Evolutionary conservation across 495 filamentous ascomycete species (phyloP).

Genomic region (Podospora bellae-mahoneyi): DNA sequence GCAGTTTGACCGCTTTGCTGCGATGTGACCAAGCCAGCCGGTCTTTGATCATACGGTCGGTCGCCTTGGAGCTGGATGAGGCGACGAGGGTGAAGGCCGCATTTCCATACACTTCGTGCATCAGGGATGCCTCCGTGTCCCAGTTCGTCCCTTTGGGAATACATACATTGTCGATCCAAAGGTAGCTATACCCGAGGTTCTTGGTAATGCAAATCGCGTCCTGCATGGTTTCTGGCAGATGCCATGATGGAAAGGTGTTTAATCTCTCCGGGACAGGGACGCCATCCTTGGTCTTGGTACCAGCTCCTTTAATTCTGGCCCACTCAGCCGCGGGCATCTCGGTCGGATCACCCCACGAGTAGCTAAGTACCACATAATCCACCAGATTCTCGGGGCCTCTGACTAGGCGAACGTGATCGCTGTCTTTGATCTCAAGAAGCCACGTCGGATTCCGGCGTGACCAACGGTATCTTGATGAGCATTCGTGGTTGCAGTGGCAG

Average conservation of each 20-base stretch:
- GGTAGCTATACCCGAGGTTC: constrained; percentile 24
- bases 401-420: constrained; percentile 21
- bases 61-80: constrained; percentile 33
- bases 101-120: constrained; percentile 38
- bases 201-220: constrained; percentile 28
- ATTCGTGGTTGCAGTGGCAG: constrained; percentile 31
- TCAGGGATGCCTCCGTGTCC: constrained; percentile 31
- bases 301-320: constrained; percentile 32
- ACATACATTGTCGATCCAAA: constrained; percentile 37
- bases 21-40: constrained; percentile 30
- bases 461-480: constrained; percentile 33
- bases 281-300: constrained; percentile 30
- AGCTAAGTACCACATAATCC: constrained; percentile 35
- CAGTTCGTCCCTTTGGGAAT: constrained; percentile 37
- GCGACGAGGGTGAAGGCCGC: constrained; percentile 33
- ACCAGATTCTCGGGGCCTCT: constrained; percentile 17
- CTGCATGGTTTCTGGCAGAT: constrained; percentile 31
- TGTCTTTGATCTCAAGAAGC: constrained; percentile 30
- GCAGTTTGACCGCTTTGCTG: constrained; percentile 27
- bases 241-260: constrained; percentile 19
- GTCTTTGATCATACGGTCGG: constrained; percentile 25
- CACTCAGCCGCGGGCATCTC: constrained; percentile 30
- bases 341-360: constrained; percentile 33
- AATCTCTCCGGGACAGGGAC: constrained; percentile 27
- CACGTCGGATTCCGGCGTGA: constrained; percentile 33